Percentiles rank a stretch among this genome's conserved stretches.
Evolutionary conservation across 2,329 filamentous ascomycete genomes (phyloP).

Genomic region (Diaporthe australafricana): DNA sequence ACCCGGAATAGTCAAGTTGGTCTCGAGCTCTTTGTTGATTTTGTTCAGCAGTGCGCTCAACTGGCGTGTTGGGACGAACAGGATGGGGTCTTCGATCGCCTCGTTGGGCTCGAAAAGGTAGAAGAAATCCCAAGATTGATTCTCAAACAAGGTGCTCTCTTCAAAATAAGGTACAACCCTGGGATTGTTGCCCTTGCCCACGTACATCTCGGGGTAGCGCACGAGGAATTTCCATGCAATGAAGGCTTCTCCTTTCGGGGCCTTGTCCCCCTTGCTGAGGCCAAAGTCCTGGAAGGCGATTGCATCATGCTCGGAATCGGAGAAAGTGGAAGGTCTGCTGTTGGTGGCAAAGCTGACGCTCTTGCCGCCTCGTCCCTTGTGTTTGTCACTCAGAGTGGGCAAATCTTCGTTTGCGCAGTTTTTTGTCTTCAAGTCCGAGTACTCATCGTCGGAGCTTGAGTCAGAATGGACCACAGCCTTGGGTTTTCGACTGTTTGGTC

Average conservation of each 20-base stretch:
- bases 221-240: constrained; percentile 65
- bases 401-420: constrained; percentile 14
- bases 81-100: constrained; percentile 62
- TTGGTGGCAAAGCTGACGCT: background rate
- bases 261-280: constrained; percentile 44
- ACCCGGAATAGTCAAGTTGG: constrained; percentile 67
- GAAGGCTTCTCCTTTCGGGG: constrained; percentile 50
- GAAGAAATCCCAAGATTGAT: constrained; percentile 79
- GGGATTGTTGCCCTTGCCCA: constrained; percentile 63
- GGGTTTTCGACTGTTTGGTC: background rate
- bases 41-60: constrained; percentile 72
- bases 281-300: constrained; percentile 29
- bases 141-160: constrained; percentile 65
- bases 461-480: background rate
- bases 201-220: constrained; percentile 70
- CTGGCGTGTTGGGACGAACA: constrained; percentile 77
- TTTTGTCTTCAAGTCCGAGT: background rate
- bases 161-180: constrained; percentile 66
- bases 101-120: constrained; percentile 69
- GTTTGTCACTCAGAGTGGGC: background rate
- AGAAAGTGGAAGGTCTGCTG: background rate
- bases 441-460: constrained; percentile 20
- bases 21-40: constrained; percentile 70
- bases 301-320: constrained; percentile 17
- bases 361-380: background rate